Conservation (phyloP, 2,329 filamentous ascomycete genomes). For the Pseudogymnoascus sp. region DNA sequence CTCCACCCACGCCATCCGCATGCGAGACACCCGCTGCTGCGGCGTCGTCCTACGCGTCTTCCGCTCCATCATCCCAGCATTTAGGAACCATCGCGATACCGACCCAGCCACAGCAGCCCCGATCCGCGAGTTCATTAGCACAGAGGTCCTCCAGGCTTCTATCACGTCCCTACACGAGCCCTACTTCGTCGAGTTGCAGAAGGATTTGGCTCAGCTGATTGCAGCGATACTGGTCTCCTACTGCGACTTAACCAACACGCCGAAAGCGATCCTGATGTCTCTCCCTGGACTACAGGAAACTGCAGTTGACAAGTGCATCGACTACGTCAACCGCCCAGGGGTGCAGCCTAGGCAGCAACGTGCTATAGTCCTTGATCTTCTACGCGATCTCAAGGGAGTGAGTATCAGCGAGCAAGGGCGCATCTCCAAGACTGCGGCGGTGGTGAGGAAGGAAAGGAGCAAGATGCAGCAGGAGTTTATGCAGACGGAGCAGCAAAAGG, state of each 20-base stretch:
- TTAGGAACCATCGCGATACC: slow-evolving; percentile 34
- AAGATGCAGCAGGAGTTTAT: slow-evolving; percentile 63
- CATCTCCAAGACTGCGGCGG: slow-evolving; percentile 51
- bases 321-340: slow-evolving; percentile 51
- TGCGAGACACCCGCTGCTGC: slow-evolving; percentile 85
- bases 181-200: slow-evolving; percentile 94
- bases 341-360: slow-evolving; percentile 70
- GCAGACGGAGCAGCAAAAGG: slow-evolving; percentile 38
- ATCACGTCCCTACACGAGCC: slow-evolving; percentile 88
- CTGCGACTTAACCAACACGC: slow-evolving; percentile 60
- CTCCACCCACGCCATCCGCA: slow-evolving; percentile 81
- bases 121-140: slow-evolving; percentile 84
- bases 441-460: slow-evolving; percentile 42
- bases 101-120: slow-evolving; percentile 33
- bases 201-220: slow-evolving; percentile 82
- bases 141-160: slow-evolving; percentile 81
- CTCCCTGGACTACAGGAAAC: slow-evolving; percentile 68
- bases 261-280: slow-evolving; percentile 67
- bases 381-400: slow-evolving; percentile 82
- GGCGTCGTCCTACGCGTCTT: slow-evolving; percentile 82
- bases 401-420: slow-evolving; percentile 92
- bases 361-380: slow-evolving; percentile 72
- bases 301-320: slow-evolving; percentile 60
- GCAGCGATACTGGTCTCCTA: slow-evolving; percentile 79
- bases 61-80: slow-evolving; percentile 76